These are phyloP conservation scores for Chlorella sp. DNA, from an alignment of 139 green algal genomes.

Conservation along the genomic window DNA sequence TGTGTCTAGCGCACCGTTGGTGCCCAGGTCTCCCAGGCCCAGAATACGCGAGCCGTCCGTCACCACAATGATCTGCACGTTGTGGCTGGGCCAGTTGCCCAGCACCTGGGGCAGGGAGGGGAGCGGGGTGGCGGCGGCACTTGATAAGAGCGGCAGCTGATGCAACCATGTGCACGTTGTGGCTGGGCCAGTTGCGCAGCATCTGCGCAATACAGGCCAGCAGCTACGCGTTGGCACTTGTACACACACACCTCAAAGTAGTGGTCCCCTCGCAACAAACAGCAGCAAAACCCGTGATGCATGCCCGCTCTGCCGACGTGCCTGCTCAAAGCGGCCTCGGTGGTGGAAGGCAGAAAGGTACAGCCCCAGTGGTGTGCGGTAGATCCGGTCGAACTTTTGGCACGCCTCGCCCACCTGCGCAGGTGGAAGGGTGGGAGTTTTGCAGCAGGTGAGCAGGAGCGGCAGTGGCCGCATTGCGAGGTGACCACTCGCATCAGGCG, in stretches of 20 bases:
- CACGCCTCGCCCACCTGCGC: constrained; percentile 84
- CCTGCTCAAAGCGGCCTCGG: constrained; percentile 47
- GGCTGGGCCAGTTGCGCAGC: constrained; percentile 59
- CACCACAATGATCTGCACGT: constrained; percentile 68
- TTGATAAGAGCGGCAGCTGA: too few species aligned
- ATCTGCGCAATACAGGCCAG: too few species aligned
- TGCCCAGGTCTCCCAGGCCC: constrained; percentile 71
- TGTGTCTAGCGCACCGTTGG: constrained; percentile 36
- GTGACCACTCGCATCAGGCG: too few species aligned
- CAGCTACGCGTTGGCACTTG: too few species aligned
- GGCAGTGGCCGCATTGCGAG: too few species aligned
- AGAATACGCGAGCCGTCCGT: constrained; percentile 70
- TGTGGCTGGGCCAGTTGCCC: constrained; percentile 59
- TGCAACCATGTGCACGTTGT: constrained; percentile 66
- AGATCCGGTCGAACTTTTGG: constrained; percentile 74
- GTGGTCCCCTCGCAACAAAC: too few species aligned
- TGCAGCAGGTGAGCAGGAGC: too few species aligned
- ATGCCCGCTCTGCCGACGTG: neutral
- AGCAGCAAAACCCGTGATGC: too few species aligned
- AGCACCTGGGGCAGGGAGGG: constrained; percentile 40
- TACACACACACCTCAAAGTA: too few species aligned
- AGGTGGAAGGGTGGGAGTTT: too few species aligned
- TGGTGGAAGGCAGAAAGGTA: constrained; percentile 67
- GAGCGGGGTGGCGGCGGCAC: too few species aligned
- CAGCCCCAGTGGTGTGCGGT: constrained; percentile 52